Percentiles rank a stretch among this genome's conserved stretches.
Evolutionary conservation across 495 filamentous ascomycete genomes (phyloP).

Genomic region (Lophiotrema nucula): DNA sequence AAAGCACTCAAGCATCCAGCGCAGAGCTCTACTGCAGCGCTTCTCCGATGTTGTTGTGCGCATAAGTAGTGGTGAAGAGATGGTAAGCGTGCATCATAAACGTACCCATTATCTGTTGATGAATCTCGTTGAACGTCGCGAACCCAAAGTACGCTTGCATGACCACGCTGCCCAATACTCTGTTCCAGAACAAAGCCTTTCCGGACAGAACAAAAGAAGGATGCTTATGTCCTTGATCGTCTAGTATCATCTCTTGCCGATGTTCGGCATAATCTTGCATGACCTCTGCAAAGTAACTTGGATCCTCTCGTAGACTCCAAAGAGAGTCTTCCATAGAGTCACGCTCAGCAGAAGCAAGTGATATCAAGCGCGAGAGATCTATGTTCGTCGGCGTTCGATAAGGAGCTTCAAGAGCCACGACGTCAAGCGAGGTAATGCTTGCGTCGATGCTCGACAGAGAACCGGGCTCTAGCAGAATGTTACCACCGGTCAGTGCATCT

Average conservation of each 20-base stretch:
- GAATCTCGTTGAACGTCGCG: conserved; percentile 37
- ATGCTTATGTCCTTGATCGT: conserved; percentile 36
- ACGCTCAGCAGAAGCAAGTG: conserved; percentile 43
- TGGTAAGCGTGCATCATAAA: too few relatives aligned
- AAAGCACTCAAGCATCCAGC: too few relatives aligned
- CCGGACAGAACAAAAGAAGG: conserved; percentile 30
- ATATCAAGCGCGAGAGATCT: conserved; percentile 45
- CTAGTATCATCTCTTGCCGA: conserved; percentile 41
- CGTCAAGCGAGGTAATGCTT: conserved; percentile 34
- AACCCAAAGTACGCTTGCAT: conserved; percentile 30
- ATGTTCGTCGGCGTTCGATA: conserved; percentile 47
- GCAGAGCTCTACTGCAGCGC: too few relatives aligned
- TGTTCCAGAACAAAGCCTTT: conserved; percentile 39
- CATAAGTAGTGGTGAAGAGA: too few relatives aligned
- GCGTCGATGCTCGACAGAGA: conserved; percentile 22
- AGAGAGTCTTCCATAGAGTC: conserved; percentile 51
- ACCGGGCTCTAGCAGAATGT: conserved; percentile 36
- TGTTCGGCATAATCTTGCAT: conserved; percentile 46
- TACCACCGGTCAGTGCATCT: conserved; percentile 17
- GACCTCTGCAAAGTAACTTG: conserved; percentile 48
- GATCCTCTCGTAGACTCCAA: conserved; percentile 56
- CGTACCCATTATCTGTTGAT: too few relatives aligned
- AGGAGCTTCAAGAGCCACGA: conserved; percentile 47
- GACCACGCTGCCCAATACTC: conserved; percentile 38
- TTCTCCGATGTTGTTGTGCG: too few relatives aligned